These are phyloP conservation scores for Periglandula ipomoeae DNA, from an alignment of 2,329 filamentous ascomycete genomes.

Conservation along the genomic window DNA sequence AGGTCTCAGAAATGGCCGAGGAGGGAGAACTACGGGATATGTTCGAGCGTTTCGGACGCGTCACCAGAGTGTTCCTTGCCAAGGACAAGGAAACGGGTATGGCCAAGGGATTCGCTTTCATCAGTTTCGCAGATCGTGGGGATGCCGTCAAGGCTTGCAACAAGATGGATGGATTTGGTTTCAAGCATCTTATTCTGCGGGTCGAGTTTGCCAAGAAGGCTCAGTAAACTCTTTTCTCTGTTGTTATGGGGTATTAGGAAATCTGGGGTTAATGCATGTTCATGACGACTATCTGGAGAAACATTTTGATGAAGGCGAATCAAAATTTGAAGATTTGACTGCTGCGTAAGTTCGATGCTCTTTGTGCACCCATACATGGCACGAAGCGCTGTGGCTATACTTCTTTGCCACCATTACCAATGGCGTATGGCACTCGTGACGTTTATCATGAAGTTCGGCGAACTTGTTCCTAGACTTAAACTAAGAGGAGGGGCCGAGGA, in stretches of 20 bases:
- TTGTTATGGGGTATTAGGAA: conserved; percentile 1
- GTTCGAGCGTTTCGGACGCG: conserved; percentile 94
- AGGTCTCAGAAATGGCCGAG: conserved; percentile 96
- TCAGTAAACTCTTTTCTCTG: conserved; percentile 22
- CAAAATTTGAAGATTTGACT: neutral
- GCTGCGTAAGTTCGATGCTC: neutral
- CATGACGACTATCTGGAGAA: neutral
- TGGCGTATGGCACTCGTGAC: too few species aligned
- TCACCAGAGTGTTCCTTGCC: conserved; percentile 94
- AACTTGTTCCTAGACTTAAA: too few species aligned
- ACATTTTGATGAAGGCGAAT: neutral
- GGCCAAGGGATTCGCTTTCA: conserved; percentile 98
- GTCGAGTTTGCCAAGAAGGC: conserved; percentile 83
- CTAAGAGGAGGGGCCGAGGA: too few species aligned
- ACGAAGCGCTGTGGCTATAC: too few species aligned
- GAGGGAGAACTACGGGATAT: conserved; percentile 92
- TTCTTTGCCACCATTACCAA: too few species aligned
- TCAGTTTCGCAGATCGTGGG: conserved; percentile 83
- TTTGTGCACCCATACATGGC: neutral
- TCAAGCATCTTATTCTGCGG: conserved; percentile 77
- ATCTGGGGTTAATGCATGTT: conserved; percentile 6
- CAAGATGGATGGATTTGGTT: conserved; percentile 96
- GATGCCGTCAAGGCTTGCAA: conserved; percentile 89
- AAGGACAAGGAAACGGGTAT: conserved; percentile 94
- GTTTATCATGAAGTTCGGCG: too few species aligned